Base-by-base conservation (phyloP, 2,329 filamentous ascomycete species). In the Chaetomiaceae sp. region DNA sequence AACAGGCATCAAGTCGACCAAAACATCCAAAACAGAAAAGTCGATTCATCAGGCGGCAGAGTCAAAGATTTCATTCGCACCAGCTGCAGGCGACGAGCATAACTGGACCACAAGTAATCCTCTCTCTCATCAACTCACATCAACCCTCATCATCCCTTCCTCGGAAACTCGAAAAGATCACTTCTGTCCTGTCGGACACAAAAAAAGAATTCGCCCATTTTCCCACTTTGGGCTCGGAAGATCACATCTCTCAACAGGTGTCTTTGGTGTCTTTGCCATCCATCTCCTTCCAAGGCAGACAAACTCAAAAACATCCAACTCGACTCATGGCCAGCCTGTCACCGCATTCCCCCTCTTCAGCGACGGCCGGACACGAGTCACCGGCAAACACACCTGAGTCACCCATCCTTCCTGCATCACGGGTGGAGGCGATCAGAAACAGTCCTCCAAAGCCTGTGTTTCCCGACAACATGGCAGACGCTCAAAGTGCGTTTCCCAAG, bases 281-380 rank as follows among this genome's bases (percentile, higher is more conserved):
- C 41, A 34, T 25, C 20, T 12, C 27, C 35, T 12, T n/a, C 37
- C 38, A 39, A 38, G 17, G 3, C 33, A 46, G 39, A 31, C 4
- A 38, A 30, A 9, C 23, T n/a, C 16, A 42, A 30, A 30, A 44
- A 30, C 17, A 34, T 38, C 9, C 16, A 19, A 42, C 17, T 31
- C 16, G 8, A 23, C n/a, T 43, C 20, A 60, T 60, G 58, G 51
- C 57, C 50, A 59, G 51, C 49, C 19, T 44, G 10, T 55, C 58
- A 33, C 39, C 46, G 45, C 49, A 39, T 25, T 40, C 46, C 30
- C 42, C 53, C 14, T 51, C 56, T 21, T 48, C 58, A 3, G 44
- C 44, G 16, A 49, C 54, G 23, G 34, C 41, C 13, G 53, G 43
- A 17, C 55, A 44, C 42, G 49, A 44, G 33, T 47, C 52, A 14